Evolutionary conservation across 192 early-diverging fungal genomes (phyloP).

Genomic region (Linderina pennispora): DNA sequence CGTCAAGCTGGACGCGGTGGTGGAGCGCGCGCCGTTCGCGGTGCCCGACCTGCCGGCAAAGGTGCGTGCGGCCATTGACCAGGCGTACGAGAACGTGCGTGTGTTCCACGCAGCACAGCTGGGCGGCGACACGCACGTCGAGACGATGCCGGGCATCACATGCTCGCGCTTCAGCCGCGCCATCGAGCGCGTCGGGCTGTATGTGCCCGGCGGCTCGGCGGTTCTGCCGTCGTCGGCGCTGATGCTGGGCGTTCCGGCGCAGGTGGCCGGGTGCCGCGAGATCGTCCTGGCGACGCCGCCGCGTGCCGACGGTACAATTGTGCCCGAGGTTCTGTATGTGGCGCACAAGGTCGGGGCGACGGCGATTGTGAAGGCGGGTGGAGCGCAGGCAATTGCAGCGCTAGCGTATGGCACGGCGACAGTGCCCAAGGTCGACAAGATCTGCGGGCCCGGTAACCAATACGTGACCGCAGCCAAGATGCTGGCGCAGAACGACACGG

Average conservation of each 20-base stretch:
- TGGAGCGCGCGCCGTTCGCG: constrained; percentile 80
- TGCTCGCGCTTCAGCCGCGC: constrained; percentile 91
- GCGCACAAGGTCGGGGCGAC: constrained; percentile 96
- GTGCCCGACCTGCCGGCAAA: constrained; percentile 53
- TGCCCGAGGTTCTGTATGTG: constrained; percentile 97
- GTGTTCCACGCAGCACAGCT: constrained; percentile 94
- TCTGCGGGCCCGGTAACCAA: constrained; percentile 99
- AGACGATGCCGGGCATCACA: constrained; percentile 97
- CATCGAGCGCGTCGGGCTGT: constrained; percentile 95
- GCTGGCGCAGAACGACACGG: constrained; percentile 90
- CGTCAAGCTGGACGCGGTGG: constrained; percentile 62
- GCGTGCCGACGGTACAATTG: constrained; percentile 80
- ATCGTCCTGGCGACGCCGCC: constrained; percentile 97
- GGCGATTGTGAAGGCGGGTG: constrained; percentile 86
- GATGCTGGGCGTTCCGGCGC: constrained; percentile 96
- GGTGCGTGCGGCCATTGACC: constrained; percentile 83
- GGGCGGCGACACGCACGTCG: constrained; percentile 62
- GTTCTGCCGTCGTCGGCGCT: constrained; percentile 92
- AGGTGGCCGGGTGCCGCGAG: constrained; percentile 91
- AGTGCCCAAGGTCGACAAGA: constrained; percentile 99
- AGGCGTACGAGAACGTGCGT: constrained; percentile 88
- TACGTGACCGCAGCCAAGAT: constrained; percentile 99
- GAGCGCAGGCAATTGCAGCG: constrained; percentile 96
- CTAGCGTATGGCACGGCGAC: constrained; percentile 98
- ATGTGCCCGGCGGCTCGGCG: constrained; percentile 97